phyloP scores from a whole-genome alignment of 75 land plant species.

The Gnetum montanum region DNA sequence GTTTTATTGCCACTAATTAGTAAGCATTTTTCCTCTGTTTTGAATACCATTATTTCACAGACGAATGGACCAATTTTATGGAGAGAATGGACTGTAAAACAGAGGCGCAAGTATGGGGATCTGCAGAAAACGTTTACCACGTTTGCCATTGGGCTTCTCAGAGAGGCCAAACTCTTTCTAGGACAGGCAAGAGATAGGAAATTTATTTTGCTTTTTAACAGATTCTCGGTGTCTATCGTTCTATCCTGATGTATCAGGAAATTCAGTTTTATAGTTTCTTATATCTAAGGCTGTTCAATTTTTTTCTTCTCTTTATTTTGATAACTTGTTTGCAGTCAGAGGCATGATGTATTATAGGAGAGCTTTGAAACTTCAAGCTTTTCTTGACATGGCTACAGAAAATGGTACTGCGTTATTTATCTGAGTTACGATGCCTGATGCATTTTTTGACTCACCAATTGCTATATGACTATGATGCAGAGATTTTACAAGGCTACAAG shows the following conservation, averaged over 20 bases:
- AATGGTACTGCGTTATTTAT: conserved; percentile 27
- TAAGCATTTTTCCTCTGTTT: no score
- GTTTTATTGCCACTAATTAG: no score
- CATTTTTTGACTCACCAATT: background rate
- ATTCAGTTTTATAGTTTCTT: background rate
- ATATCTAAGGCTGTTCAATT: background rate
- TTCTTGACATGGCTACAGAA: conserved; percentile 88
- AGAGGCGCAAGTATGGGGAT: conserved; percentile 48
- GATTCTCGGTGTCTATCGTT: background rate
- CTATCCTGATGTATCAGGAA: background rate
- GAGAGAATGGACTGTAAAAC: conserved; percentile 57
- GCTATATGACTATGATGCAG: conserved; percentile 23
- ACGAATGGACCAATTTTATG: conserved; percentile 96
- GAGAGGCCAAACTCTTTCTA: conserved; percentile 89
- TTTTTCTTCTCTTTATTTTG: background rate
- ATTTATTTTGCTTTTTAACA: conserved; percentile 1
- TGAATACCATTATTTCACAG: no score
- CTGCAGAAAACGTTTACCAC: conserved; percentile 61
- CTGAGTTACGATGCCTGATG: no score
- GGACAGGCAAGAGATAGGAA: conserved; percentile 79
- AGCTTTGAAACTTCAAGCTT: conserved; percentile 89
- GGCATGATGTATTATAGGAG: conserved; percentile 99
- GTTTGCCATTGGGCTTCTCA: conserved; percentile 93
- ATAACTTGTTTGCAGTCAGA: conserved; percentile 62
- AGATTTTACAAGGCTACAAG: conserved; percentile 83